Evolutionary conservation across 1,284 basidiomycete species (phyloP), one percentile per base, ranked within the genome.

Genomic region (Kwoniella shivajii): DNA sequence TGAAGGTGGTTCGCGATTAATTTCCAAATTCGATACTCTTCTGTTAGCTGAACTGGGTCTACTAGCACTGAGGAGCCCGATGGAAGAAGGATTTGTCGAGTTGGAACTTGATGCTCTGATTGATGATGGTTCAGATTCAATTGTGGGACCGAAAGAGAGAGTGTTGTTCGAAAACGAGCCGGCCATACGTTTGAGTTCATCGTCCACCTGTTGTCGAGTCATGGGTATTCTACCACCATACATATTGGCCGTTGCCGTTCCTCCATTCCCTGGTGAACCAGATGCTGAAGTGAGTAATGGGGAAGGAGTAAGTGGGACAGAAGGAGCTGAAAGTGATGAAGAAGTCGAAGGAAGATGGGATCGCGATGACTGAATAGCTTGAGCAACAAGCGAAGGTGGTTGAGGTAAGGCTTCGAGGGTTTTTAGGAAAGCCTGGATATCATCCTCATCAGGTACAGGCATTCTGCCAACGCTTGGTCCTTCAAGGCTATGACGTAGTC

Each of bases 381-480:
- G 65, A 3, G 66, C 60, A 7, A 68, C 59, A 1, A 69, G 20
- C 0, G 62, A 64, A 11, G 73, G 69, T 2, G 74, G 72, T 34
- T 71, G 73, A 0, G 75, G 72, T 55, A 75, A 59, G 5, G 65
- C 57, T 46, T 78, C 77, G 3, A 78, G 68, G 2, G 75, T 71
- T 24, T 71, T 73, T 20, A 78, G 63, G 64, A 78, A 78, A 6
- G 73, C 71, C 49, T 75, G 67, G 24, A 78, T 75, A 27, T 76
- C 77, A 42, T 76, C 75, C 16, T 69, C 69, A 49, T 77, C 77
- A 0, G 64, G 54, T 14, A 39, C 56, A 41, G 45, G 46, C 7
- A 54, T 26, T 36, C 48, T 31, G n/a, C 31, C 31, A 16, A 37
- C 22, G 20, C 39, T 43, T 1, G 67, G 54, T 2, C 51, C 45